Base-by-base conservation (phyloP, 495 filamentous ascomycete genomes). In the Cryomyces minteri region DNA sequence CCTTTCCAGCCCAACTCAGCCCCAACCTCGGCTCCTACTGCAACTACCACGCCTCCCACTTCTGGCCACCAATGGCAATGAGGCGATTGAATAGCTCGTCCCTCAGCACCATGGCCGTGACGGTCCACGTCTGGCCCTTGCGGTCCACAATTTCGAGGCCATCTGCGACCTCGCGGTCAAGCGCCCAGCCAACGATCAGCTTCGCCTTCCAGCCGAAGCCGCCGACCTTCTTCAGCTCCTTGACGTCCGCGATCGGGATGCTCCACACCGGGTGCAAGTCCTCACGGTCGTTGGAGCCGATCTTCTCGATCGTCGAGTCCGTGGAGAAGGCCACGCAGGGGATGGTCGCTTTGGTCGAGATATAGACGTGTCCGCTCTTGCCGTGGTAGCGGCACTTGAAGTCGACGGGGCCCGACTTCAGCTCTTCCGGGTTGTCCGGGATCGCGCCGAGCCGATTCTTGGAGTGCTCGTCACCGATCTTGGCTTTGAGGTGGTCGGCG, bases 141-240 rank as follows among this genome's bases (percentile, higher is more conserved):
- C n/a, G n/a, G n/a, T n/a, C 76, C 12, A 64, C 56, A 54, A 92
- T 74, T 51, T 86, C 68, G 54, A 93, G 47, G 8, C 84, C 84
- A 68, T 88, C 85, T 0, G 76, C 74, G 37, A 88, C 75, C 58
- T 88, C 79, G 47, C 79, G 70, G 4, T 76, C 78, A 45, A 82
- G 67, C 4, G 79, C 76, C 82, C 84, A 84, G 8, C 81, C 83
- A n/a, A 88, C 77, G 30, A 88, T 74, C 30, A 90, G 58, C 63
- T 86, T 90, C 6, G 77, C 76, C 63, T 93, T 93, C 85, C 84
- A 94, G 1, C 86, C 87, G 47, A 88, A 67, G 0, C 86, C 84
- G 7, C 84, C 86, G 2, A 85, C 66, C 65, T 93, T 93, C 61
- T 77, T 79, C 43, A 94, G 49, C 53, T 90, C 83, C 43, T 45